Base-by-base conservation (phyloP, 768 basidiomycete species). In the Pluteus cervinus region DNA sequence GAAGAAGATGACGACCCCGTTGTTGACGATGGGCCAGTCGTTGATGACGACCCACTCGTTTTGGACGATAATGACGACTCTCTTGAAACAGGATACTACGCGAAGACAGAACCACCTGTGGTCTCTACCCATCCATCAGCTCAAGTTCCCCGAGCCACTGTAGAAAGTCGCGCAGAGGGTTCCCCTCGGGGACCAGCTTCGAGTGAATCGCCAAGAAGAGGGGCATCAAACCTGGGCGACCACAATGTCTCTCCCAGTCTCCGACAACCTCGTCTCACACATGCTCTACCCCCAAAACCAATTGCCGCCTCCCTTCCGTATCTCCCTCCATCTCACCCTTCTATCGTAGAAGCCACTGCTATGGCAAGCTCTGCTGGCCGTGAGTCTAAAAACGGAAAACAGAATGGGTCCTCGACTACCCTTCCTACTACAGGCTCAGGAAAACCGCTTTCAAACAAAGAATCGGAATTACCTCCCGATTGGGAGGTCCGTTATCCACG, bases 31-130 rank as follows among this genome's bases (percentile, higher is more conserved):
- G 30, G 25, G 31, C 45, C 37, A 8, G 14, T 18, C 24, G 33
- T 42, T 8, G 68, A 71, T 43, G 69, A 71, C 46, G 65, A 73
- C 49, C 71, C 79, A 37, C 76, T 86, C 47, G 86, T 83, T 33
- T 68, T 86, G 20, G 83, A 83, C 36, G 75, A 76, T 44, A 81
- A 82, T 49, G 79, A 86, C 37, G 81, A 83, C 33, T n/a, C n/a
- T n/a, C n/a, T n/a, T n/a, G 76, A 81, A 43, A 63, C 69, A 42
- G 73, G 74, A 31, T 73, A 71, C 52, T 68, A 73, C 48, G 48
- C 47, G 22, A 52, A 56, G 38, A n/a, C n/a, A n/a, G n/a, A n/a
- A n/a, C n/a, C n/a, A n/a, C n/a, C n/a, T n/a, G n/a, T n/a, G n/a
- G n/a, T n/a, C n/a, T n/a, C n/a, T n/a, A n/a, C n/a, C n/a, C n/a